Percentiles rank a stretch among this genome's conserved stretches.
Evolutionary conservation across 176 grass and related monocot species (phyloP).

Genomic region (Neostapfia colusana): DNA sequence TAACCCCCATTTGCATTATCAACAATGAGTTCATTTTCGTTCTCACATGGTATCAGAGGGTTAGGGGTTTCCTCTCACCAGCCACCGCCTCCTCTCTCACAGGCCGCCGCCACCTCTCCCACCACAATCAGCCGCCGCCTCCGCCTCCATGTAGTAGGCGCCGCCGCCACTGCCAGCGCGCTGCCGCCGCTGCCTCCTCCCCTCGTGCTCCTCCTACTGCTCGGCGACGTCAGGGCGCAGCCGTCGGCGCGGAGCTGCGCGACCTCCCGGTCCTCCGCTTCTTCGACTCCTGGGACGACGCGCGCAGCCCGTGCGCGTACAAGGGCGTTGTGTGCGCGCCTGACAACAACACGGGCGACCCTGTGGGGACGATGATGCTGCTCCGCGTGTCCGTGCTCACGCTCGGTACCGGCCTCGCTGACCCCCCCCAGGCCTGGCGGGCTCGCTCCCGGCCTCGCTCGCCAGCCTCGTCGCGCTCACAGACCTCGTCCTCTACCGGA

Average conservation of each 20-base stretch:
- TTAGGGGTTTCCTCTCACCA: too few species aligned
- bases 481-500: slow-evolving; percentile 69
- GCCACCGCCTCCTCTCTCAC: too few species aligned
- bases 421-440: slow-evolving; percentile 65
- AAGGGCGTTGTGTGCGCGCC: slow-evolving; percentile 63
- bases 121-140: too few species aligned
- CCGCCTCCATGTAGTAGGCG: too few species aligned
- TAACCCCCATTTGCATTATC: too few species aligned
- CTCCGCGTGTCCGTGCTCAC: slow-evolving; percentile 72
- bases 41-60: too few species aligned
- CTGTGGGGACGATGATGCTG: background rate
- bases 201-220: slow-evolving; percentile 18
- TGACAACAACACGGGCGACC: slow-evolving; percentile 28
- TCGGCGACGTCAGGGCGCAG: background rate
- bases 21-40: too few species aligned
- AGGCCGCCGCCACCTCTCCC: too few species aligned
- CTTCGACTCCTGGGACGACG: slow-evolving; percentile 74
- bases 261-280: slow-evolving; percentile 69
- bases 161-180: too few species aligned
- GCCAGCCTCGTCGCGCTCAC: slow-evolving; percentile 61
- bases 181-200: slow-evolving; percentile 35
- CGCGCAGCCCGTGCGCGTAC: slow-evolving; percentile 53
- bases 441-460: slow-evolving; percentile 58
- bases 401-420: slow-evolving; percentile 67
- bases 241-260: slow-evolving; percentile 22